Percentiles rank a stretch among this genome's conserved stretches.
Evolutionary conservation across 2,329 filamentous ascomycete species (phyloP).

Genomic region (Bertia moriformis): DNA sequence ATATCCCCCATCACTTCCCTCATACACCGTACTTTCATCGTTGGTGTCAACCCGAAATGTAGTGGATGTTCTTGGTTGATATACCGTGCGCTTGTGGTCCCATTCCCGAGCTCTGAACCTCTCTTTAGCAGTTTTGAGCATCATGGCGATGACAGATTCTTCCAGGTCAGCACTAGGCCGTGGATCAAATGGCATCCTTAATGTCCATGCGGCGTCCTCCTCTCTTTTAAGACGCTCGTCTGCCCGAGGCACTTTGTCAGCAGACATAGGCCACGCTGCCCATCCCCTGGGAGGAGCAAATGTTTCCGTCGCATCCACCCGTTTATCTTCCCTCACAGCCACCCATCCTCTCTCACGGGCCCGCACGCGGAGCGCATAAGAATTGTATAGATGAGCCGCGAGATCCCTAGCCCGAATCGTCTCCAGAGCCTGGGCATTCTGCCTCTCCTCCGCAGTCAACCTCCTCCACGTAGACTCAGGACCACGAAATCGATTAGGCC

Average conservation of each 20-base stretch:
- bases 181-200: background rate
- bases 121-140: background rate
- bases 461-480: background rate
- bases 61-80: too few relatives aligned
- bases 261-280: background rate
- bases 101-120: background rate
- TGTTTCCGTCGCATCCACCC: background rate
- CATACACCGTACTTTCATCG: background rate
- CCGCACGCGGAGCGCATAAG: background rate
- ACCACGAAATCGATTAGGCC: background rate
- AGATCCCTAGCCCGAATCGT: background rate
- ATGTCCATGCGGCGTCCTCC: background rate
- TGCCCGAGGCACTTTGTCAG: background rate
- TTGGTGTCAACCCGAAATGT: background rate
- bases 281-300: background rate
- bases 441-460: background rate
- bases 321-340: background rate
- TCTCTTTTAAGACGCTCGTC: background rate
- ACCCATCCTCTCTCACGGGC: too few relatives aligned
- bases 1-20: background rate
- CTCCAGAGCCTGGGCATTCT: background rate
- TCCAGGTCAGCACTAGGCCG: background rate
- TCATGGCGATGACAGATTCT: background rate
- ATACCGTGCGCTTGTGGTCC: too few relatives aligned
- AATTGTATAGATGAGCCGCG: background rate